These are phyloP conservation scores for Cutaneotrichosporon sp. DNA, from an alignment of 1,284 basidiomycete species.

Conservation along the genomic window DNA sequence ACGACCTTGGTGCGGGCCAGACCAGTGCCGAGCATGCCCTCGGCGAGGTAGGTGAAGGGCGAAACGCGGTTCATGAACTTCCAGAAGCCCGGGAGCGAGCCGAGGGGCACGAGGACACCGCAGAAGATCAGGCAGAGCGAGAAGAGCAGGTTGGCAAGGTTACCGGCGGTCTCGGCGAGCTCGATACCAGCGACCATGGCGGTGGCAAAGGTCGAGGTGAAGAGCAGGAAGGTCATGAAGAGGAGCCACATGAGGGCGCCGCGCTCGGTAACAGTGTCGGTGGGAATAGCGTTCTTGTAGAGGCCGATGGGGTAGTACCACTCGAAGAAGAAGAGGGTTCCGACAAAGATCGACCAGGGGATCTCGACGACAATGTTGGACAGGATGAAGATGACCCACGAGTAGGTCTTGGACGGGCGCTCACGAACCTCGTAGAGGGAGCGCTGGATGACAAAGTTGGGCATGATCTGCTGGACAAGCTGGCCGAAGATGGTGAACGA, in stretches of 20 bases:
- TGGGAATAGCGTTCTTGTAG: conserved; percentile 49
- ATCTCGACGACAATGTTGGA: conserved; percentile 54
- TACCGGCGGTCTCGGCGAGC: conserved; percentile 53
- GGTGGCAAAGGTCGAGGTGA: conserved; percentile 53
- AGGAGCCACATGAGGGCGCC: conserved; percentile 51
- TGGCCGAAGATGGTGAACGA: conserved; percentile 55
- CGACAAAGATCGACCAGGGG: conserved; percentile 58
- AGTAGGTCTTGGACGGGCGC: conserved; percentile 74
- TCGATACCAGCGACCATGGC: conserved; percentile 49
- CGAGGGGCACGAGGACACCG: conserved; percentile 57
- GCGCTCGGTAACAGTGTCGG: conserved; percentile 42
- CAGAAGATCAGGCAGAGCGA: conserved; percentile 63
- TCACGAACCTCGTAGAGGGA: conserved; percentile 72
- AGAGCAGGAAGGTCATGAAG: conserved; percentile 51
- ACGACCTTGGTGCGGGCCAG: conserved; percentile 48
- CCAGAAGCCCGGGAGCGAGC: conserved; percentile 68
- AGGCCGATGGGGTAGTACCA: conserved; percentile 56
- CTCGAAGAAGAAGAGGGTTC: conserved; percentile 53
- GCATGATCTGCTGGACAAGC: conserved; percentile 54
- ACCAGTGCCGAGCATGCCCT: conserved; percentile 62
- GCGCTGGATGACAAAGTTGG: conserved; percentile 57
- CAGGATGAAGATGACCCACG: conserved; percentile 69
- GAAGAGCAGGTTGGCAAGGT: conserved; percentile 55
- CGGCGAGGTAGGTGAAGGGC: conserved; percentile 64
- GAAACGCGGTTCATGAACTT: conserved; percentile 78